Base-by-base conservation (phyloP, 2,329 filamentous ascomycete genomes). In the Aspergillus clavatus region DNA sequence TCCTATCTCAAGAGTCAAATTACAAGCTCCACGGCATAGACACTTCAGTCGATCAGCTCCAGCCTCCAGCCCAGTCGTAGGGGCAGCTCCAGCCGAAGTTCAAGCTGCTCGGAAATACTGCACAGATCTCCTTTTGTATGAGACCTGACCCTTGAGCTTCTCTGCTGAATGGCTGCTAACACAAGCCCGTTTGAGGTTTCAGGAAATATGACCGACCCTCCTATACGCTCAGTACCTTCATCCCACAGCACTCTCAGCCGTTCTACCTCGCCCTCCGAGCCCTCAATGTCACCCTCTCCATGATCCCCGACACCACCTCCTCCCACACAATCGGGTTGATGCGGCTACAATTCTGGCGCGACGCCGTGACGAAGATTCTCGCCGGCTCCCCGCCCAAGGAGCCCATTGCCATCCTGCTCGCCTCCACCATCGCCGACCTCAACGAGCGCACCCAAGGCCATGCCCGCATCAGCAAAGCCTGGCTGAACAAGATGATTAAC, bases 311-410 rank as follows among this genome's bases (percentile, higher is more conserved):
- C 69, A 82, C 87, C 10, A 90, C 93, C 16, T 93, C 87, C 38
- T 93, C 86, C 49, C 82, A 87, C n/a, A 85, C 84, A 3, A 87
- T 97, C 49, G 91, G 89, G 40, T 77, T 84, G 42, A 82, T 97
- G 77, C 89, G 93, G 53, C 84, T 95, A 69, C 88, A 95, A 66
- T 97, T 97, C 74, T 97, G 93, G 87, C 82, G 87, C 40, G 90
- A 97, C 57, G 82, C 87, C 4, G 74, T 98, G 41, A 79, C 84
- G 43, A 83, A 84, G 50, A 86, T 87, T 1, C 85, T 96, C 48
- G 77, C 84, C 1, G 86, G 86, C 24, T 74, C 76, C 0, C 90
- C 93, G 1, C 89, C 90, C 1, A 88, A 89, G 60, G 90, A 98
- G 65, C 93, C 93, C 18, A 87, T 96, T 33, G 91, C 90, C 47